Evolutionary conservation across 2,329 filamentous ascomycete species (phyloP), one percentile per base, ranked within the genome.

Genomic region (Cladosporium cucumerinum): DNA sequence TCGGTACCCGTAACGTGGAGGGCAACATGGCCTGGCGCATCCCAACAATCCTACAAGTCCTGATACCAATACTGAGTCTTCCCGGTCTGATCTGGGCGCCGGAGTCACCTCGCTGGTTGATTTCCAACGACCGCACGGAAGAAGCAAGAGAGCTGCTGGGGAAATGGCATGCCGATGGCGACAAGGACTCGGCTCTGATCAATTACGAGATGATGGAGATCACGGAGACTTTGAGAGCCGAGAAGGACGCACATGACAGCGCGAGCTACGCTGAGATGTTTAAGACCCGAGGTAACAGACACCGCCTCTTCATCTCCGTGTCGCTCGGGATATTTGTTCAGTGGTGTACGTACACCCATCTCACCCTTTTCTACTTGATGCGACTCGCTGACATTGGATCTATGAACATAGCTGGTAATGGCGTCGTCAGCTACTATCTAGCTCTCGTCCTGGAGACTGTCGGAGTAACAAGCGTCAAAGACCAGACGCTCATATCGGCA

Each of bases 161-260:
- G 61, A 85, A 86, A 26, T 64, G 62, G 62, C 62, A 64, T 7
- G 62, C 62, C 21, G 87, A 62, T 14, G 68, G 68, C 2, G 65
- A 68, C 52, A 69, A 69, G 1, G 74, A 78, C 49, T 85, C 82
- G 0, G 74, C 80, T 6, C 80, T 87, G 14, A 83, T 86, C 46
- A 79, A 80, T 63, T 84, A 84, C 7, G 86, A 89, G 71, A 83
- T 87, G 70, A 81, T 81, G 0, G 85, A 89, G 72, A 88, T 88
- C 68, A 78, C 82, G 58, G 80, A 81, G 4, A 85, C 85, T 0
- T 82, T 87, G 71, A 78, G 2, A 18, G 34, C 49, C 21, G 62
- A 64, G 30, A 59, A 51, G 25, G 54, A 59, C 11, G 62, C 62
- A 32, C 62, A 64, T 26, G 34, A 51, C 30, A 64, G 62, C 16